phyloP scores from a whole-genome alignment of 2,329 filamentous ascomycete genomes.

The Neopestalotiopsis sp. region DNA sequence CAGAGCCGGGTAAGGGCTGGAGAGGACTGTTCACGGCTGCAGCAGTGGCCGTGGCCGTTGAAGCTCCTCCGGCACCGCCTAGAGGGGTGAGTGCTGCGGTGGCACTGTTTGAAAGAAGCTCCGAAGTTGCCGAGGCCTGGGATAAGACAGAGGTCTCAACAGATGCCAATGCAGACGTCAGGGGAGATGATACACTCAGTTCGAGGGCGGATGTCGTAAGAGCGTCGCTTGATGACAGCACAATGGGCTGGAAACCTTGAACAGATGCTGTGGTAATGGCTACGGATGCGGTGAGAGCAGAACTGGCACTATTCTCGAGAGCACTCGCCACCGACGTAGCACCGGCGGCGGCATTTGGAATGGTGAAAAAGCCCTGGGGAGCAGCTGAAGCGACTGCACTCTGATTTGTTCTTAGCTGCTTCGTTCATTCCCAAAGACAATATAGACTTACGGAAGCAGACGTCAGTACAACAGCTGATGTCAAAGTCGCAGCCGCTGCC shows the following conservation, averaged over 20 bases:
- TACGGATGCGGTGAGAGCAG: not conserved
- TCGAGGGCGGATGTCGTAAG: not conserved
- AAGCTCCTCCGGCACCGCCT: not conserved
- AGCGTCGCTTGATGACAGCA: not conserved
- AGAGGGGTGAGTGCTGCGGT: conserved; percentile 6
- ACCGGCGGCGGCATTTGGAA: not conserved
- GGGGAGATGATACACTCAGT: not conserved
- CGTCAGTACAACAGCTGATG: not conserved
- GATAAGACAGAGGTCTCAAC: not conserved
- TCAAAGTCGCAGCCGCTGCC: not conserved
- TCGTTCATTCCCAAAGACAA: not conserved
- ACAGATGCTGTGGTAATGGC: not conserved
- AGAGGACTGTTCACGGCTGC: not conserved
- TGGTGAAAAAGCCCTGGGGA: conserved; percentile 6
- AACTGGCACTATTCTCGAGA: not conserved
- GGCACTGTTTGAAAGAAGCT: not conserved
- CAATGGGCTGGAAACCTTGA: conserved; percentile 11
- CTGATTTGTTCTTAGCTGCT: not conserved
- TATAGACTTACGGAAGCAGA: conserved; percentile 3
- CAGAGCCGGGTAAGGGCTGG: not conserved
- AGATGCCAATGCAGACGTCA: not conserved
- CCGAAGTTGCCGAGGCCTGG: not conserved
- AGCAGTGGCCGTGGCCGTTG: not conserved
- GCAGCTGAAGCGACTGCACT: not conserved
- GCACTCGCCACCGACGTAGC: not conserved